A percentile compares a stretch with the other conserved stretches of the same genome.
phyloP scores from a whole-genome alignment of 495 filamentous ascomycete genomes.

The Letharia columbiana region DNA sequence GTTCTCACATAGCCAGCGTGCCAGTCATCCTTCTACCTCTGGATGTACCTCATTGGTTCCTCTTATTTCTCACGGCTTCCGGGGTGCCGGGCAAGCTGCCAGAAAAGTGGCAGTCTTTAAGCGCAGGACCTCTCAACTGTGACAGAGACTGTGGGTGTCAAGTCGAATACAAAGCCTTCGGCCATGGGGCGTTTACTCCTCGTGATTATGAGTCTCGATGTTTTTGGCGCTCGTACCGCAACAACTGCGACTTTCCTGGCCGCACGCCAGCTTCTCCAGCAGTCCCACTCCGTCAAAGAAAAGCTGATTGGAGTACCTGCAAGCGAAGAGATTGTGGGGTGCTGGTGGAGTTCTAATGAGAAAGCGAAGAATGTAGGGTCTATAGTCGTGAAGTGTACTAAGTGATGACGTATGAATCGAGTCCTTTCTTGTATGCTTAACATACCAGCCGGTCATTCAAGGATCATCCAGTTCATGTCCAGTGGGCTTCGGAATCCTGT shows the following conservation, averaged over 20 bases:
- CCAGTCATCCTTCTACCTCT: too few species aligned
- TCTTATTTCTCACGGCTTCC: too few species aligned
- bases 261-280: neutral
- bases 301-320: neutral
- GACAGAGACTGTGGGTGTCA: too few species aligned
- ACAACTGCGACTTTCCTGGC: neutral
- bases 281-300: neutral
- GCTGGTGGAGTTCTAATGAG: neutral
- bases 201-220: too few species aligned
- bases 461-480: neutral
- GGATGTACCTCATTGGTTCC: too few species aligned
- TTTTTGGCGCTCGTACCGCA: too few species aligned
- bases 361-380: neutral
- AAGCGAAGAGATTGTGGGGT: neutral
- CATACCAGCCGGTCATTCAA: neutral
- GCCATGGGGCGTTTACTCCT: too few species aligned
- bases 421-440: neutral
- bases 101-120: too few species aligned
- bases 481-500: neutral
- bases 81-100: too few species aligned
- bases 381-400: neutral
- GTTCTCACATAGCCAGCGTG: too few species aligned
- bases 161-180: too few species aligned
- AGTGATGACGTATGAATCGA: neutral
- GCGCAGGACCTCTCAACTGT: too few species aligned